These are phyloP conservation scores for Oryza rufipogon DNA, from an alignment of 176 grass and related monocot genomes.

Conservation along the genomic window DNA sequence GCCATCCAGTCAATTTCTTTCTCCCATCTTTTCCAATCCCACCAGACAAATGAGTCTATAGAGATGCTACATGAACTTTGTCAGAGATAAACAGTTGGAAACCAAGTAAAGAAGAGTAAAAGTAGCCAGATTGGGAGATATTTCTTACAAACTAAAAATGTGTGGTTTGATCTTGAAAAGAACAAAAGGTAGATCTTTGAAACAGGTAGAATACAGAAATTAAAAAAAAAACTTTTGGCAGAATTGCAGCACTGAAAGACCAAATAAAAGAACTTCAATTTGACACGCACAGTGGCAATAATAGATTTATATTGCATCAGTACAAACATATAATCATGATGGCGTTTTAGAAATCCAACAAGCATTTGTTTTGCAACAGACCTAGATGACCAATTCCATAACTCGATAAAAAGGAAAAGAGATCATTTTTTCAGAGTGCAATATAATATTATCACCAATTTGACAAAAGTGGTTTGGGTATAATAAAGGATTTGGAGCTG, in stretches of 20 bases:
- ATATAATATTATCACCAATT: not conserved
- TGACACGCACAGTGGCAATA: not conserved
- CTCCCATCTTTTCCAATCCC: conserved; percentile 95
- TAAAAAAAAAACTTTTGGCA: not conserved
- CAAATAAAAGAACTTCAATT: conserved; percentile 6
- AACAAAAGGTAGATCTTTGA: not conserved
- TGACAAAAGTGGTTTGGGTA: not conserved
- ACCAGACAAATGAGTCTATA: conserved; percentile 94
- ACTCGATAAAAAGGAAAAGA: not conserved
- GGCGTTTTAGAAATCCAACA: not conserved
- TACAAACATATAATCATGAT: conserved; percentile 3
- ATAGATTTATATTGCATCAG: conserved; percentile 21
- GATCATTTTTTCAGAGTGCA: not conserved
- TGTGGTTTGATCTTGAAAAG: not conserved
- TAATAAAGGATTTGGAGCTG: conserved; percentile 3
- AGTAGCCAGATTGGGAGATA: not conserved
- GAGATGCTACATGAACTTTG: conserved; percentile 48
- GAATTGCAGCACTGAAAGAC: conserved; percentile 23
- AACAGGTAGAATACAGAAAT: not conserved
- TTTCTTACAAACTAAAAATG: conserved; percentile 16
- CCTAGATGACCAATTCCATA: not conserved
- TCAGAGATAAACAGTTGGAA: conserved; percentile 37
- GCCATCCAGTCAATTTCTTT: conserved; percentile 99
- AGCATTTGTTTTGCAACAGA: conserved; percentile 14
- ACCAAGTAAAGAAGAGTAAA: conserved; percentile 26